Conservation (phyloP, 1,139 yeast species). For the Suzukiozyma palmioleophila region DNA sequence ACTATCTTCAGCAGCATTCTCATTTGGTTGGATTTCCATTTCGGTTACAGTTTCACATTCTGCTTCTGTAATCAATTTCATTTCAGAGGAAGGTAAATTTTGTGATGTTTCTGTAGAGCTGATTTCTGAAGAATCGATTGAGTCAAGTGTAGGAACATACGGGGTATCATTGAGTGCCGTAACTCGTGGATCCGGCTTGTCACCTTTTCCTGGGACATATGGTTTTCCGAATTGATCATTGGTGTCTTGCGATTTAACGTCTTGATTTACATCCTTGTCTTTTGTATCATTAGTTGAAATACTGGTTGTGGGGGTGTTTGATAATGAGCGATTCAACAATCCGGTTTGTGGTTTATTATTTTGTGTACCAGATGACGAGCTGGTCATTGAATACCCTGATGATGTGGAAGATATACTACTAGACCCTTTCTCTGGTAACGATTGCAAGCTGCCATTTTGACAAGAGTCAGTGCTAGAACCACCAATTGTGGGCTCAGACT, state of each 20-base stretch:
- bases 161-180: too few species aligned
- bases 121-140: too few species aligned
- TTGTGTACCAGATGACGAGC: not conserved
- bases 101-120: too few species aligned
- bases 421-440: slow-evolving; percentile 2
- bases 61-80: too few species aligned
- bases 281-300: not conserved
- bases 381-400: not conserved
- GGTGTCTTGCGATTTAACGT: not conserved
- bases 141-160: too few species aligned
- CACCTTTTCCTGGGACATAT: too few species aligned
- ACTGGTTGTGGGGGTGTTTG: not conserved
- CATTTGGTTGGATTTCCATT: too few species aligned
- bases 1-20: too few species aligned
- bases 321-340: not conserved
- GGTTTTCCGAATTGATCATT: not conserved
- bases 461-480: not conserved
- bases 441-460: slow-evolving; percentile 1
- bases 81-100: too few species aligned
- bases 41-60: too few species aligned
- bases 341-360: not conserved
- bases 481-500: not conserved
- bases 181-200: too few species aligned
- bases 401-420: slow-evolving; percentile 2
- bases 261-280: not conserved